Conservation (phyloP, 1,284 basidiomycete species). For the Boletus sp. region DNA sequence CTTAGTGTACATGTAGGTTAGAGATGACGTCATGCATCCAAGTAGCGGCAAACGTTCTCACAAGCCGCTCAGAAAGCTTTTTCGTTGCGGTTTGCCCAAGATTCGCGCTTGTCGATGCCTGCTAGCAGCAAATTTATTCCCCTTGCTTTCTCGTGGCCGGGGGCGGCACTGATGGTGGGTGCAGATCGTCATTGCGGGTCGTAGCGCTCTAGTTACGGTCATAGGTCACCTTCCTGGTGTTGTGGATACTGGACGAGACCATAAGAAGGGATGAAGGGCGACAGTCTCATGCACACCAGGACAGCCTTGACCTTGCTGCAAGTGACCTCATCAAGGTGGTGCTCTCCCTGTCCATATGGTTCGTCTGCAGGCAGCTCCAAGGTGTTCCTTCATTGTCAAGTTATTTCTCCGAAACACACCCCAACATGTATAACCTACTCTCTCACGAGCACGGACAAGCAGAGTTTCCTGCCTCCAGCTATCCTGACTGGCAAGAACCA, state of each 20-base stretch:
- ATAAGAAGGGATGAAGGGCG: background rate
- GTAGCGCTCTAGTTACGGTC: background rate
- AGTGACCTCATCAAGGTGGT: conserved; percentile 18
- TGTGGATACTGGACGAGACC: conserved; percentile 16
- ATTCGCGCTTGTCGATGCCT: background rate
- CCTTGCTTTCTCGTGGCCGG: background rate
- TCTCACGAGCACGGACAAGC: conserved; percentile 7
- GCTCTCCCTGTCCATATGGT: conserved; percentile 17
- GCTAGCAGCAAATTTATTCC: background rate
- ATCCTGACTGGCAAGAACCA: conserved; percentile 2
- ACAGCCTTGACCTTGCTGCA: conserved; percentile 16
- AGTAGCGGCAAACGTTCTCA: background rate
- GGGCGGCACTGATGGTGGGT: conserved; percentile 12
- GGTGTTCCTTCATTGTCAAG: background rate
- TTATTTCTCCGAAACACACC: conserved; percentile 4
- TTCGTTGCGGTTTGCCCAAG: background rate
- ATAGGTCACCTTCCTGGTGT: conserved; percentile 18
- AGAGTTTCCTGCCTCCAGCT: conserved; percentile 1
- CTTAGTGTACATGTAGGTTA: too few relatives aligned
- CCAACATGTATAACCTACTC: conserved; percentile 4
- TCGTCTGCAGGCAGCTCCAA: conserved; percentile 4
- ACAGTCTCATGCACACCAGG: background rate
- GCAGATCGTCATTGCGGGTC: background rate
- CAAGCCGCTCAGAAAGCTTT: too few relatives aligned
- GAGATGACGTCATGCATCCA: conserved; percentile 13